phyloP scores from a whole-genome alignment of 768 basidiomycete species.

The Suillus clintonianus region DNA sequence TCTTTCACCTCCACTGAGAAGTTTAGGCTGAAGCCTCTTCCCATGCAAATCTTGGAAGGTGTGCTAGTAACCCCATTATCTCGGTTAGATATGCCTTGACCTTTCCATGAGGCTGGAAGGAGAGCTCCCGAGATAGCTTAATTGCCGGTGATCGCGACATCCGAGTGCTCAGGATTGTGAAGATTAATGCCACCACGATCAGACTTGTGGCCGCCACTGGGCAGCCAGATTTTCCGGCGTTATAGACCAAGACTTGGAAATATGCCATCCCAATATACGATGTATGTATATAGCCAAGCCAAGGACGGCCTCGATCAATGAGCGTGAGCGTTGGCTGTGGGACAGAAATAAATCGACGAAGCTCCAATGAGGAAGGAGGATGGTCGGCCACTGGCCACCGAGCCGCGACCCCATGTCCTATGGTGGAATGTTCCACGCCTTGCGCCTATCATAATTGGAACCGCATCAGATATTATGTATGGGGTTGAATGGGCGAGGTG shows the following conservation, averaged over 20 bases:
- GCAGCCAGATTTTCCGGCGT: not conserved
- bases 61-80: conserved; percentile 11
- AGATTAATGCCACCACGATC: conserved; percentile 14
- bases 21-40: conserved; percentile 6
- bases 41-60: conserved; percentile 11
- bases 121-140: conserved; percentile 24
- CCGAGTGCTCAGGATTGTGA: conserved; percentile 6
- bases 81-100: conserved; percentile 33
- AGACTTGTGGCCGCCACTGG: conserved; percentile 11
- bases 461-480: conserved; percentile 1
- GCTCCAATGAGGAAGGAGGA: not conserved
- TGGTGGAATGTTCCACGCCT: conserved; percentile 29
- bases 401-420: conserved; percentile 10
- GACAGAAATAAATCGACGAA: conserved; percentile 1
- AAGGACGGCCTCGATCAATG: not conserved
- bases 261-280: not conserved
- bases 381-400: conserved; percentile 1
- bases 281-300: not conserved
- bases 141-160: conserved; percentile 16
- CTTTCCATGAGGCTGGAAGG: conserved; percentile 27
- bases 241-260: not conserved
- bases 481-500: not conserved
- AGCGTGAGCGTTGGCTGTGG: not conserved
- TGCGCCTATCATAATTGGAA: conserved; percentile 3
- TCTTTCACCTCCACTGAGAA: conserved; percentile 1